Percentiles rank a stretch among this genome's conserved stretches.
Evolutionary conservation across 2,329 filamentous ascomycete genomes (phyloP).

Genomic region (Cyphellophora attinorum): DNA sequence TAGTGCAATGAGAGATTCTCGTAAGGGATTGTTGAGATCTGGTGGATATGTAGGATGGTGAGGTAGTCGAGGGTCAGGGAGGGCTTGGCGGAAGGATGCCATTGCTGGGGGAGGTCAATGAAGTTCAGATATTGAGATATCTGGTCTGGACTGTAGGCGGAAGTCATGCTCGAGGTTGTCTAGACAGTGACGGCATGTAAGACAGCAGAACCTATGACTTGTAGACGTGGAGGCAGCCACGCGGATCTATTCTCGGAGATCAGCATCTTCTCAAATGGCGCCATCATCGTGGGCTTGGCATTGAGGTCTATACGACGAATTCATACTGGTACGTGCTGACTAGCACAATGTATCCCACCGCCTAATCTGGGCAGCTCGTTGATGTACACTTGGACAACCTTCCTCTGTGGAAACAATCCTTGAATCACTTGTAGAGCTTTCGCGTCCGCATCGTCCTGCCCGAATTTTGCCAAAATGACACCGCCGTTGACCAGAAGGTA

Average conservation of each 20-base stretch:
- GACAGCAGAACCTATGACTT: too few relatives aligned
- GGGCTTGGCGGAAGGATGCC: neutral
- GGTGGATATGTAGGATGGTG: slow-evolving; percentile 32
- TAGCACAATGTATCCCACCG: slow-evolving; percentile 24
- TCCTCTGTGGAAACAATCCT: slow-evolving; percentile 20
- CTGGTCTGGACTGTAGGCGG: neutral
- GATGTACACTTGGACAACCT: slow-evolving; percentile 19
- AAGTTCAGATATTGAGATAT: neutral
- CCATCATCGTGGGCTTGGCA: too few relatives aligned
- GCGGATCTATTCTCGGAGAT: too few relatives aligned
- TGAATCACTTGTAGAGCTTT: slow-evolving; percentile 18
- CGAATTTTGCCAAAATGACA: slow-evolving; percentile 22
- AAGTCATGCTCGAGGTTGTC: too few relatives aligned
- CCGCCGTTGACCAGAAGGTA: slow-evolving; percentile 24
- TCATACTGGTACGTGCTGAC: slow-evolving; percentile 21
- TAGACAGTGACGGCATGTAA: too few relatives aligned
- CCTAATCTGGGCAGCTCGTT: slow-evolving; percentile 22
- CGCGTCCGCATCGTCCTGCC: slow-evolving; percentile 17
- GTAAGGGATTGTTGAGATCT: slow-evolving; percentile 45
- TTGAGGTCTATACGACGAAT: neutral
- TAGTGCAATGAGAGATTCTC: slow-evolving; percentile 51
- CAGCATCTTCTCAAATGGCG: too few relatives aligned
- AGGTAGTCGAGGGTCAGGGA: slow-evolving; percentile 26
- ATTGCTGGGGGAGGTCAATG: neutral
- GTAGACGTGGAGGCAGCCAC: too few relatives aligned